Percentiles rank a stretch among this genome's conserved stretches.
Evolutionary conservation across 2,329 filamentous ascomycete genomes (phyloP).

Genomic region (Neurospora crassa): DNA sequence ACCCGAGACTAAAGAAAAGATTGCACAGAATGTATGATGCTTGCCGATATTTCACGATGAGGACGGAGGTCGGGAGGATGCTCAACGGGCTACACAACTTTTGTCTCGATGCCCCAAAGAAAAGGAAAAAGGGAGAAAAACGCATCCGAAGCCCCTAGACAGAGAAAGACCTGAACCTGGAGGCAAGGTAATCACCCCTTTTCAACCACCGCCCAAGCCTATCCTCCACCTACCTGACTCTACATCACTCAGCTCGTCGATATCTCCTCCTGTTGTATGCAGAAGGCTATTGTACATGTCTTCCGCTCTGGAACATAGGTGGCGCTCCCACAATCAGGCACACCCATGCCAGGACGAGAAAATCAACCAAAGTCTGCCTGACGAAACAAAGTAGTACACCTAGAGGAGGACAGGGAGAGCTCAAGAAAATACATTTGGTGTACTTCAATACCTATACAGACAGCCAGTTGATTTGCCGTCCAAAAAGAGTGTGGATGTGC

Average conservation of each 20-base stretch:
- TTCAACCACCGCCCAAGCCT: not conserved
- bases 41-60: not conserved
- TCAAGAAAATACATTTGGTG: not conserved
- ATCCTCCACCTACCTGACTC: not conserved
- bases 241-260: not conserved
- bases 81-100: not conserved
- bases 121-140: not conserved
- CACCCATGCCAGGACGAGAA: not conserved
- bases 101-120: not conserved
- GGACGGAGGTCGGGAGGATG: not conserved
- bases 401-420: not conserved
- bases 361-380: not conserved
- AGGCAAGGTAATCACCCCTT: not conserved
- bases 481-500: not conserved
- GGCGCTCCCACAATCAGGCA: not conserved
- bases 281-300: not conserved
- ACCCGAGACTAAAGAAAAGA: not conserved
- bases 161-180: not conserved
- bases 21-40: not conserved
- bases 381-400: not conserved
- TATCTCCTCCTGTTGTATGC: not conserved
- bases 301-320: not conserved
- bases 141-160: not conserved
- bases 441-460: not conserved
- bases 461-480: not conserved